Evolutionary conservation across 2,329 filamentous ascomycete genomes (phyloP).

Genomic region (Verticillium nonalfalfae): DNA sequence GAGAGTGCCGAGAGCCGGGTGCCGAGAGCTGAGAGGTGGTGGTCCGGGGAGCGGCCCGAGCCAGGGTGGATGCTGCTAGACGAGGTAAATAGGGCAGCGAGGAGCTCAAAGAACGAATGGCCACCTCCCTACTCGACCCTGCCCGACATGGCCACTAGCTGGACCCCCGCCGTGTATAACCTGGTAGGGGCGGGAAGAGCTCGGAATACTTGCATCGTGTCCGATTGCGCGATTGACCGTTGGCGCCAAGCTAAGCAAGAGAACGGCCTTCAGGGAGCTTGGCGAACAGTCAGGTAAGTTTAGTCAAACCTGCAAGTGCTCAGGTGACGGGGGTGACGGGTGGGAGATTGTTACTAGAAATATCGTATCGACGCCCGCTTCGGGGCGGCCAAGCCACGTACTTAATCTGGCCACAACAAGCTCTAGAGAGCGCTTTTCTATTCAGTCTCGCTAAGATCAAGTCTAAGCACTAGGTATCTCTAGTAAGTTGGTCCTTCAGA

Average conservation of each 20-base stretch:
- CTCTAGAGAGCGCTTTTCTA: too few species aligned
- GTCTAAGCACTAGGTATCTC: too few species aligned
- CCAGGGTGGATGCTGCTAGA: too few species aligned
- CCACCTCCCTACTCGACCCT: neutral
- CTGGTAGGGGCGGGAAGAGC: neutral
- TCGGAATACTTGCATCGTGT: neutral
- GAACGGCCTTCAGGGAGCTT: neutral
- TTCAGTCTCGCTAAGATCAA: too few species aligned
- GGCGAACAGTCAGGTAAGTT: neutral
- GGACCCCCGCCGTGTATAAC: neutral
- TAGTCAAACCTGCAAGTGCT: neutral
- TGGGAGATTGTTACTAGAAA: too few species aligned
- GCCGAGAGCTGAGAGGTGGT: neutral
- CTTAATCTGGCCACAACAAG: too few species aligned
- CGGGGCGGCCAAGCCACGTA: too few species aligned
- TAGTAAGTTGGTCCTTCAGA: too few species aligned
- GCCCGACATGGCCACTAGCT: neutral
- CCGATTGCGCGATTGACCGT: neutral
- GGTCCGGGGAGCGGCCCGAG: too few species aligned
- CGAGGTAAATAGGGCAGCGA: too few species aligned
- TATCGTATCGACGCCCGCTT: too few species aligned
- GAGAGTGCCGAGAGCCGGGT: neutral
- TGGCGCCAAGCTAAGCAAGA: neutral
- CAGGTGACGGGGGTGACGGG: neutral
- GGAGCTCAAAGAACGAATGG: too few species aligned